A percentile compares a stretch with the other conserved stretches of the same genome.
Conservation (phyloP, 164 flowering plant genomes). For the Magnolia sinica region DNA sequence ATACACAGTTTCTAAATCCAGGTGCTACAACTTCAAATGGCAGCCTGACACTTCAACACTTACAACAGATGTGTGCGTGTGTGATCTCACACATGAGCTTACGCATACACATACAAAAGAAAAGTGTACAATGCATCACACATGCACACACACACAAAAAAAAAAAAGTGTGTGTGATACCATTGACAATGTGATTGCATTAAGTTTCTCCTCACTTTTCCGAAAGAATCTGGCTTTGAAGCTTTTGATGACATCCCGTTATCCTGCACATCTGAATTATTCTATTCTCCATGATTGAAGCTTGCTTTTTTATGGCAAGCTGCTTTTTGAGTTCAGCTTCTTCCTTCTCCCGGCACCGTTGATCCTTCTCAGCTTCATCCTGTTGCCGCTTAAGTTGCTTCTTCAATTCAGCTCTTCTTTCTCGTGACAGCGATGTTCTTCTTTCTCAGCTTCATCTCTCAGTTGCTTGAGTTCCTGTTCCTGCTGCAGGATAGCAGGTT, state of each 20-base stretch:
- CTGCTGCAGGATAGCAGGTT: constrained; percentile 31
- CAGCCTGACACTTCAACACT: no score
- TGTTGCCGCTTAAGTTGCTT: constrained; percentile 28
- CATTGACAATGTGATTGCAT: constrained; percentile 34
- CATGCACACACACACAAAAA: no score
- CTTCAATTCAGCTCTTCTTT: constrained; percentile 71
- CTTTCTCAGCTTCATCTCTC: constrained; percentile 73
- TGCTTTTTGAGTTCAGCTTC: constrained; percentile 67
- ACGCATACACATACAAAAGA: no score
- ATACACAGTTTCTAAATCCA: no score
- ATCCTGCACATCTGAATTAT: constrained; percentile 23
- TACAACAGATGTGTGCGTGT: no score
- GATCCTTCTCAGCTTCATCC: constrained; percentile 57
- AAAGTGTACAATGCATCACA: no score
- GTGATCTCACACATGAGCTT: no score
- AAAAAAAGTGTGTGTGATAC: no score
- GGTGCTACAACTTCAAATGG: no score
- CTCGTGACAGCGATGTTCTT: constrained; percentile 47
- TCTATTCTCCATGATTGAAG: constrained; percentile 74
- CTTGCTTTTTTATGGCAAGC: constrained; percentile 74
- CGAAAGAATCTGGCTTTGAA: constrained; percentile 18
- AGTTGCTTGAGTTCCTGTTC: constrained; percentile 68
- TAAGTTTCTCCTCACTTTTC: constrained; percentile 22
- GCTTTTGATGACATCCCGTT: constrained; percentile 26
- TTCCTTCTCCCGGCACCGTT: constrained; percentile 63